Evolutionary conservation across 257 asterid genomes (phyloP), one percentile per base, ranked within the genome.

Genomic region (Penstemon davidsonii): DNA sequence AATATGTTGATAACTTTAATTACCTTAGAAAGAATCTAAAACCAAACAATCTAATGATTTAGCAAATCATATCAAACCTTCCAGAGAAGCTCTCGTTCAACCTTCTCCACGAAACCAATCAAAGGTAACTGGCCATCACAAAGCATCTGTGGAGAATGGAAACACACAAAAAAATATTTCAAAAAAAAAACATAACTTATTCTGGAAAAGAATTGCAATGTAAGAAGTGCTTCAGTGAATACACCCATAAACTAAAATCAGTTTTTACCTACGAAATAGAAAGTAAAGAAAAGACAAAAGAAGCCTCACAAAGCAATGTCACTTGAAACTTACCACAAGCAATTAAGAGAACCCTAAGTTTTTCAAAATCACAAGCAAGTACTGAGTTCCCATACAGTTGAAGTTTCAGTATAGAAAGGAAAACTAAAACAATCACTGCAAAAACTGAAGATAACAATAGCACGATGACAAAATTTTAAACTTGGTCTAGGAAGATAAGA

Each of bases 41-140:
- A 73, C 36, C 19, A 65, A 75, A 63, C 5, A 72, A 49, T 54
- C 8, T 18, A 62, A 43, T 56, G 53, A 19, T 36, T 11, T 55
- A 56, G 46, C 8, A 74, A 68, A 55, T 68, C 25, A 71, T 49
- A 57, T 51, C 82, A 75, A 64, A 93, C 99, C 99, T 90, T 93
- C 96, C 96, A 84, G 75, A 84, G 88, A 79, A 93, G 99, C 87
- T 93, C 99, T 63, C 81, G 85, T 81, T 85, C 97, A 52, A 88
- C 97, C 82, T 85, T 93, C 63, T 93, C 97, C 60, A 76, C 83
- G 66, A 90, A 85, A 66, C 99, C 96, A 83, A 90, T 84, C 82
- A 93, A 83, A 5, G 99, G 97, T 56, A 93, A 87, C 83, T 87
- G 92, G 58, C 97, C 97, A 78, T 90, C 80, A 79, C 99, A 93